Base-by-base conservation (phyloP, 768 basidiomycete genomes). In the Tricholoma saponaceum region DNA sequence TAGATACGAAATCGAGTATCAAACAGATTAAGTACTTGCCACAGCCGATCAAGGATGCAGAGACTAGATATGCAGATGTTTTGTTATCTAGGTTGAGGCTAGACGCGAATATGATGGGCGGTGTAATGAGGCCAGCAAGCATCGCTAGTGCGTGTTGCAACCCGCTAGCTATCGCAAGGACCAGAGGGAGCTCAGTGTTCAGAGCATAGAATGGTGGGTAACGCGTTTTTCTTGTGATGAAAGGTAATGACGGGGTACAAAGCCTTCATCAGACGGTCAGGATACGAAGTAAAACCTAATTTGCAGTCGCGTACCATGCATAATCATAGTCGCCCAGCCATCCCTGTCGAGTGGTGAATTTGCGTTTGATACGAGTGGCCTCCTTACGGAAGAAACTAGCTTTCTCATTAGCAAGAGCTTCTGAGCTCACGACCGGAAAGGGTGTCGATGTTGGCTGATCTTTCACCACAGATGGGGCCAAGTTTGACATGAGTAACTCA, bases 241-340 rank as follows among this genome's bases (percentile, higher is more conserved):
- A 90, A 0, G 91, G 91, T 0, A 90, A 74, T 0, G 75, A 70
- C 2, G 91, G 90, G 18, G 76, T 80, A 67, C 90, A 92, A 55
- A 91, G 78, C 80, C 82, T 76, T 39, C 14, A 25, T 16, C 23
- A 22, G 16, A 37, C 4, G 14, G 22, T 44, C 14, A 44, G 28
- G 33, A 9, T 14, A 46, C 22, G 20, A 22, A n/a, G 14, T 16
- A 32, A 26, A 14, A 14, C 10, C 18, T 10, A 12, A n/a, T 0
- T 18, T 18, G 13, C 23, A 56, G n/a, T 12, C 25, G 58, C 68
- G 32, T 55, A 78, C 82, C 83, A 87, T 7, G 73, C 79, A 65
- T 89, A 92, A 72, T 92, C 83, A 66, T 92, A 93, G 67, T 87
- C 86, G 0, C 91, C 91, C n/a, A 92, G 57, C 91, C 91, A 93